Evolutionary conservation across 768 basidiomycete species (phyloP).

Genomic region (Mycena leptocephala): DNA sequence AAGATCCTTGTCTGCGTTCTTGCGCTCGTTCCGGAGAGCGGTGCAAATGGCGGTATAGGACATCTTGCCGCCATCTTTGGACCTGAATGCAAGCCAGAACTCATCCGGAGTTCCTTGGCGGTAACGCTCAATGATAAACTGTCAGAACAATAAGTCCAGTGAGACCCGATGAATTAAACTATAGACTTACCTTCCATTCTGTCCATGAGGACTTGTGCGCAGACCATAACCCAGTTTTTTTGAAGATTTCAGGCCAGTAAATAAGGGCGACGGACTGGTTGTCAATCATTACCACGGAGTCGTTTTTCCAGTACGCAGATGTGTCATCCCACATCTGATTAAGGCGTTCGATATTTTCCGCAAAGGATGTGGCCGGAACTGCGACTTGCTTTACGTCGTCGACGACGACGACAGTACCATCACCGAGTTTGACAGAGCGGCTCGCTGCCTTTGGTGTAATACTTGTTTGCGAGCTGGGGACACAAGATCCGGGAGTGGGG

Average conservation of each 20-base stretch:
- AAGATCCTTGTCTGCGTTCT: slow-evolving; percentile 16
- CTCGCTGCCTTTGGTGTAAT: not conserved
- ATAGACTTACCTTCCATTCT: not conserved
- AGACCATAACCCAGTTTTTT: slow-evolving; percentile 10
- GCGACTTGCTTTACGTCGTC: not conserved
- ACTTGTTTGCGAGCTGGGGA: not conserved
- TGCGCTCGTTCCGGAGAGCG: slow-evolving; percentile 13
- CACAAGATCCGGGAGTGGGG: not conserved
- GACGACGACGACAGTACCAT: not conserved
- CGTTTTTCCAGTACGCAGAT: slow-evolving; percentile 33
- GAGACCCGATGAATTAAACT: not conserved
- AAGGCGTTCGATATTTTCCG: slow-evolving; percentile 33
- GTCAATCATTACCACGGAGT: slow-evolving; percentile 37
- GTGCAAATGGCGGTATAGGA: slow-evolving; percentile 34
- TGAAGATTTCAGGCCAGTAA: slow-evolving; percentile 21
- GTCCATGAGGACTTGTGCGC: not conserved
- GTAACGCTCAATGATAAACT: not conserved
- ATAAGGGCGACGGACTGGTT: slow-evolving; percentile 24
- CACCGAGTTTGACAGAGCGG: slow-evolving; percentile 5
- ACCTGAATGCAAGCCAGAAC: slow-evolving; percentile 17
- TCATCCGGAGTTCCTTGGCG: not conserved
- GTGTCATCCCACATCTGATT: slow-evolving; percentile 47
- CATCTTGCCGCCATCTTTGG: slow-evolving; percentile 24
- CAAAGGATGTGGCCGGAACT: slow-evolving; percentile 38
- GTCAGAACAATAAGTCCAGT: not conserved